phyloP scores from a whole-genome alignment of 768 basidiomycete genomes.

The Boletus reticulatus region DNA sequence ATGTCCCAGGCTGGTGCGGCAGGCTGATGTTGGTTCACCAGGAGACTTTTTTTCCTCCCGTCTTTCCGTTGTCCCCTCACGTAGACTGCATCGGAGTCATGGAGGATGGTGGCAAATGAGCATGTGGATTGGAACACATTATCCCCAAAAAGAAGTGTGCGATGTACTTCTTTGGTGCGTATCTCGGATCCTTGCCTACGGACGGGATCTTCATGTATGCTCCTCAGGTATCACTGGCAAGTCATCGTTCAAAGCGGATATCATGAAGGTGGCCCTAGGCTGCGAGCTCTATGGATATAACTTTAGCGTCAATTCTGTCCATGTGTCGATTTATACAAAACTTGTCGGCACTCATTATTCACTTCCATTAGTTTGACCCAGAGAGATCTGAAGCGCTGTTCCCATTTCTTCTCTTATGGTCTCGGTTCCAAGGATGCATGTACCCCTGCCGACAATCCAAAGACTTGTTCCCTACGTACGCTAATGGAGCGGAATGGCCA shows the following conservation, averaged over 20 bases:
- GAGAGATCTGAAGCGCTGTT: constrained; percentile 34
- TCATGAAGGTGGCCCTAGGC: constrained; percentile 29
- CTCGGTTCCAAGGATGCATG: too few relatives aligned
- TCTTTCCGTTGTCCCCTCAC: constrained; percentile 49
- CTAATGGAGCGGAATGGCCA: too few relatives aligned
- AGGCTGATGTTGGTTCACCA: constrained; percentile 26
- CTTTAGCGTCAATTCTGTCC: constrained; percentile 29
- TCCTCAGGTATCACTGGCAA: constrained; percentile 44
- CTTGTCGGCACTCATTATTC: not conserved
- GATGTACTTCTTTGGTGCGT: constrained; percentile 48
- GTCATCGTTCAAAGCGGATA: constrained; percentile 51
- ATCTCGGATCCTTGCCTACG: not conserved
- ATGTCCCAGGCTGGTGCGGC: not conserved
- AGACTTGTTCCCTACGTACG: too few relatives aligned
- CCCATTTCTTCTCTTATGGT: constrained; percentile 37
- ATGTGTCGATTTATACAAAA: not conserved
- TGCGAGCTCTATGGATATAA: constrained; percentile 46
- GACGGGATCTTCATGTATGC: not conserved
- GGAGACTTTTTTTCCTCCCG: constrained; percentile 59
- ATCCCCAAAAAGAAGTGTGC: constrained; percentile 46
- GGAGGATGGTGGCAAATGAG: constrained; percentile 52
- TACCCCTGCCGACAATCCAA: too few relatives aligned
- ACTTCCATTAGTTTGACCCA: constrained; percentile 38
- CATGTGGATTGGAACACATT: constrained; percentile 47
- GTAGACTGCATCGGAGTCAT: constrained; percentile 45